phyloP scores from a whole-genome alignment of 768 basidiomycete species.

The Tylopilus sp. region DNA sequence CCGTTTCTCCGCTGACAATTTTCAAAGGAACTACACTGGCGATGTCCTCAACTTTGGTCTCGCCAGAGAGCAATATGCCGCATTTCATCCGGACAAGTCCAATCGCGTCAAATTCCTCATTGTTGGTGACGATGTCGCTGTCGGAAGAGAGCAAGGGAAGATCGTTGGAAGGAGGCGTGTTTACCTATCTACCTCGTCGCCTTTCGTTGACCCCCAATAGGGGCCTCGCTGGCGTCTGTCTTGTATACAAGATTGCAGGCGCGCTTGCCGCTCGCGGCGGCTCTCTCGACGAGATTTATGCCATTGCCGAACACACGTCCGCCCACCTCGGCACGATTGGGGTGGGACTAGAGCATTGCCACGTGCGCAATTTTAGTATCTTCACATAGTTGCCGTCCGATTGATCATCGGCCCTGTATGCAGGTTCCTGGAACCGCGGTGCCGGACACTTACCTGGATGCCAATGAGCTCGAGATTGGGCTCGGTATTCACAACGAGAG shows the following conservation, averaged over 20 bases:
- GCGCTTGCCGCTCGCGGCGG: constrained; percentile 71
- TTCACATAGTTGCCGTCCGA: background rate
- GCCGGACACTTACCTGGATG: constrained; percentile 49
- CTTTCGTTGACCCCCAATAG: constrained; percentile 34
- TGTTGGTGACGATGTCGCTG: constrained; percentile 89
- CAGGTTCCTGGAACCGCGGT: constrained; percentile 78
- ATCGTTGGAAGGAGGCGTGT: constrained; percentile 74
- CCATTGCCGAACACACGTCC: constrained; percentile 61
- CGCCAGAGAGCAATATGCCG: constrained; percentile 80
- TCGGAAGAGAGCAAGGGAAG: constrained; percentile 73
- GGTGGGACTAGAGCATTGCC: constrained; percentile 85
- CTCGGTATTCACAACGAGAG: constrained; percentile 92
- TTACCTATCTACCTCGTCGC: background rate
- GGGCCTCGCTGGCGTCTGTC: constrained; percentile 75
- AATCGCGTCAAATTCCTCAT: constrained; percentile 71
- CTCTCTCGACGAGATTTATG: constrained; percentile 64
- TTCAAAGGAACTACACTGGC: constrained; percentile 77
- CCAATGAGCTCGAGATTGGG: constrained; percentile 79
- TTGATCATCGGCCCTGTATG: background rate
- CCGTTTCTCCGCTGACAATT: constrained; percentile 5
- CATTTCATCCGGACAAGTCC: constrained; percentile 62
- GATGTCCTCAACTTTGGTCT: constrained; percentile 91
- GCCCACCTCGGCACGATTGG: constrained; percentile 77
- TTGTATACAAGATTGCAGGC: constrained; percentile 91
- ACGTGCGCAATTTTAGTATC: constrained; percentile 42